A percentile compares a stretch with the other conserved stretches of the same genome.
phyloP scores from a whole-genome alignment of 495 filamentous ascomycete species.

The Aspergillus biplanus region DNA sequence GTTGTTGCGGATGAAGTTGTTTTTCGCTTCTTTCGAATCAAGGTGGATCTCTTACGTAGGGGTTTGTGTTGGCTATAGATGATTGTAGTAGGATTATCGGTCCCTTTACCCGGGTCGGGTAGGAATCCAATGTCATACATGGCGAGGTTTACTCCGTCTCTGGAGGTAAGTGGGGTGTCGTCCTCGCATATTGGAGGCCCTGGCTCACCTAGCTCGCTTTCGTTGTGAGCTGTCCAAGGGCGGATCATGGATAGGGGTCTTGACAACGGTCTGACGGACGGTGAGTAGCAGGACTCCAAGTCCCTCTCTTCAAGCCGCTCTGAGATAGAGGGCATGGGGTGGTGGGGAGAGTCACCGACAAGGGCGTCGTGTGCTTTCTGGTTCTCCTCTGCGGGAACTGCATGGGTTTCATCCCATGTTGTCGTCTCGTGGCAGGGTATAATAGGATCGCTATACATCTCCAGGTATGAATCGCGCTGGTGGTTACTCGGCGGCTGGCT shows the following conservation, averaged over 20 bases:
- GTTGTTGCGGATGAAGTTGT: not conserved
- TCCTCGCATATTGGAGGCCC: constrained; percentile 42
- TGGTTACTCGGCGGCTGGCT: constrained; percentile 29
- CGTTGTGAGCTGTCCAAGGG: constrained; percentile 24
- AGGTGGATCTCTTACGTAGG: constrained; percentile 5
- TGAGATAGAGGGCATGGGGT: constrained; percentile 36
- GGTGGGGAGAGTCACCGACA: constrained; percentile 25
- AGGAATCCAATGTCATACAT: constrained; percentile 13
- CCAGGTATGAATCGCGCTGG: constrained; percentile 31
- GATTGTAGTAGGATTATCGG: constrained; percentile 11
- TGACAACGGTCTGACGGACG: constrained; percentile 21
- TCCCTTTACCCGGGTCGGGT: constrained; percentile 6
- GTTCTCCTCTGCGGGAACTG: not conserved
- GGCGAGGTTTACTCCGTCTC: constrained; percentile 9
- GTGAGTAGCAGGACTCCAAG: constrained; percentile 20
- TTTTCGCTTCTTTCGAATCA: constrained; percentile 7
- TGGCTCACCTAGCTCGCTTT: constrained; percentile 41
- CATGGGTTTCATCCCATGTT: constrained; percentile 1
- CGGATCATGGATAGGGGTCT: constrained; percentile 29
- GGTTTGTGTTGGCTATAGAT: constrained; percentile 19
- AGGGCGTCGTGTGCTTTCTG: constrained; percentile 25
- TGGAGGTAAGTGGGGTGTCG: constrained; percentile 24
- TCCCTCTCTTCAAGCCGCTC: constrained; percentile 30
- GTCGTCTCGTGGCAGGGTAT: constrained; percentile 1
- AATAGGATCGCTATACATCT: constrained; percentile 11